Percentiles rank a stretch among this genome's conserved stretches.
Conservation (phyloP, 2,329 filamentous ascomycete genomes). For the Neoscytalidium dimidiatum region DNA sequence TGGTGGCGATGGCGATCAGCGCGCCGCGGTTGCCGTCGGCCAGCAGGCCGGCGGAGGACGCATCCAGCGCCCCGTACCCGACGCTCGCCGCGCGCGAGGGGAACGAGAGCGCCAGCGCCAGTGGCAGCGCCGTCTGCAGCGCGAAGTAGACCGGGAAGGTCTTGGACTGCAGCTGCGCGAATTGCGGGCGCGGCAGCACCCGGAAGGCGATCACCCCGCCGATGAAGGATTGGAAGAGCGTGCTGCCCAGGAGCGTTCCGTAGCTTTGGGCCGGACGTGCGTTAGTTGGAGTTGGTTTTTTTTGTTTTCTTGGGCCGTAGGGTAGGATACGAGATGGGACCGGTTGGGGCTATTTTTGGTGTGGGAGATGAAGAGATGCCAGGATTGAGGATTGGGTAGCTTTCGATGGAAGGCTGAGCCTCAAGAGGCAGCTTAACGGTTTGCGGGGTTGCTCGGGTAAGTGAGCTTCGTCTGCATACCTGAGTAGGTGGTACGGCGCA, state of each 20-base stretch:
- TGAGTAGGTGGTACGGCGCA: conserved; percentile 75
- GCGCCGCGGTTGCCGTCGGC: conserved; percentile 25
- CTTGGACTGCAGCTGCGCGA: conserved; percentile 75
- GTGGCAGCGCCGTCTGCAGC: conserved; percentile 75
- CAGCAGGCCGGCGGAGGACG: not conserved
- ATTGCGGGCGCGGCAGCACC: conserved; percentile 75
- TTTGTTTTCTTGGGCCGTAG: too few species aligned
- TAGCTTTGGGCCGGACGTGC: conserved; percentile 58
- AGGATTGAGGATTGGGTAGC: conserved; percentile 5
- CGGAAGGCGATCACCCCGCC: conserved; percentile 74
- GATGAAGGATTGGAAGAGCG: conserved; percentile 85
- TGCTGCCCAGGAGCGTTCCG: conserved; percentile 81
- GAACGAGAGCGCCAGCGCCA: conserved; percentile 76
- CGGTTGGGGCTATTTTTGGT: conserved; percentile 24
- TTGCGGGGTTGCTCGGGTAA: not conserved
- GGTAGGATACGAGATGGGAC: too few species aligned
- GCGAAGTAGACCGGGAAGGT: conserved; percentile 89
- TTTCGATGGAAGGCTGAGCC: not conserved
- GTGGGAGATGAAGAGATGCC: conserved; percentile 7
- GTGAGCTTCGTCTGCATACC: conserved; percentile 49
- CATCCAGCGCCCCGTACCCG: not conserved
- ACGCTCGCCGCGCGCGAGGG: conserved; percentile 45
- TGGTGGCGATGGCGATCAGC: conserved; percentile 64
- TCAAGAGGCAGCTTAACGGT: not conserved
- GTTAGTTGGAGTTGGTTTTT: conserved; percentile 13